Percentiles rank a stretch among this genome's conserved stretches.
Conservation (phyloP, 139 green algal genomes). For the Picochlorum costavermella region DNA sequence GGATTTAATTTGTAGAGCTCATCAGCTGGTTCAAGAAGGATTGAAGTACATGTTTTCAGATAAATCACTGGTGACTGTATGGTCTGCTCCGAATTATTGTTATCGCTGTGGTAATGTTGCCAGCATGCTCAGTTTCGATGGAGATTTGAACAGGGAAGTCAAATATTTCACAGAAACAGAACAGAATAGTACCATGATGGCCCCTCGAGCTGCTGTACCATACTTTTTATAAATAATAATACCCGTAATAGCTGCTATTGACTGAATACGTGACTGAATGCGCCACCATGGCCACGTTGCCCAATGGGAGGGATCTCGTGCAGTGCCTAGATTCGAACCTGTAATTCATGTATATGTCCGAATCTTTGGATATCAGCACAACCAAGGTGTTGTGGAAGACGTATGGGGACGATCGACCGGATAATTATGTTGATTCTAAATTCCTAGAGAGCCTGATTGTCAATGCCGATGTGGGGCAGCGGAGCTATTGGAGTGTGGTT, state of each 20-base stretch:
- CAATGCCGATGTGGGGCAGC: conserved; percentile 20
- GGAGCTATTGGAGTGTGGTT: conserved; percentile 45
- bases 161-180: conserved; percentile 92
- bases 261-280: no score
- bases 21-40: conserved; percentile 97
- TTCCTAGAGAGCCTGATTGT: conserved; percentile 63
- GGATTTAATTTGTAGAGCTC: conserved; percentile 92
- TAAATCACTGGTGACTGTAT: conserved; percentile 87
- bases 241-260: background rate
- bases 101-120: conserved; percentile 98
- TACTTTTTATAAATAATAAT: conserved; percentile 69
- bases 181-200: conserved; percentile 92
- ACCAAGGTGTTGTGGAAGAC: conserved; percentile 27
- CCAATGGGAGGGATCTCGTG: no score
- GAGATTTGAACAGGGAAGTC: conserved; percentile 70
- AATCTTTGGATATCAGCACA: no score
- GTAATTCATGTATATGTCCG: no score
- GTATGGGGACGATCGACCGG: conserved; percentile 19
- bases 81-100: conserved; percentile 98
- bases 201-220: conserved; percentile 58
- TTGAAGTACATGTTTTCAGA: conserved; percentile 98
- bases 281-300: no score
- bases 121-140: conserved; percentile 91
- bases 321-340: no score
- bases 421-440: conserved; percentile 53